Evolutionary conservation across 805 yeast genomes (phyloP), one percentile per base, ranked within the genome.

Genomic region (Candida easanensis): DNA sequence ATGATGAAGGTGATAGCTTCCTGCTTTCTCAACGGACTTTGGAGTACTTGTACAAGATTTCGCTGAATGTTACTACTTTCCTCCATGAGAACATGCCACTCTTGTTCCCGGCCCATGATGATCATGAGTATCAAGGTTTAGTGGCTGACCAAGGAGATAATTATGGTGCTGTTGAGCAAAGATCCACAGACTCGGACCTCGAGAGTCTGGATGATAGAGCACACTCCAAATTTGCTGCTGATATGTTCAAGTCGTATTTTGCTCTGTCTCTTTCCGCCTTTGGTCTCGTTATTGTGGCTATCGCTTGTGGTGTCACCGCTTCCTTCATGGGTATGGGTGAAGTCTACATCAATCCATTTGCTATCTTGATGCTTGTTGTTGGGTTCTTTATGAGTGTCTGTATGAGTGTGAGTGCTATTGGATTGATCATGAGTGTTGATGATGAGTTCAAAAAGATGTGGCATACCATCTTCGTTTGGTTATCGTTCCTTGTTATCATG

Each of bases 391-490:
- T 74, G n/a, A 61, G 77, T 15, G 55, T 76, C 32, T 54, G 65
- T 2, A 61, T 76, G 20, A 61, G 73, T 15, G 64, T 70, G 8
- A 58, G 68, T n/a, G 68, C 77, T 4, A 59, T 74, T 36, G 69
- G 74, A 25, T 57, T 78, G n/a, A 60, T 69, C 36, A 56, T 73
- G 59, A 58, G 71, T 46, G 64, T 80, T 15, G 54, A 53, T 2
- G 39, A 46, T 57, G 64, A 43, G 26, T 35, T 49, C 28, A 42
- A 52, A 32, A 42, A 30, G 10, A 41, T 66, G 48, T 61, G 70
- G 64, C 79, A 75, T 48, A 70, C 68, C 25, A 52, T 64, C 1
- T 48, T 66, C 10, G 74, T 76, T 16, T 74, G 77, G 66, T 37
- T 63, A 4, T 60, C 68, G 2, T 66, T 75, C 44, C 43, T 69